phyloP scores from a whole-genome alignment of 2,329 filamentous ascomycete species.

The Colletotrichum liriopes region DNA sequence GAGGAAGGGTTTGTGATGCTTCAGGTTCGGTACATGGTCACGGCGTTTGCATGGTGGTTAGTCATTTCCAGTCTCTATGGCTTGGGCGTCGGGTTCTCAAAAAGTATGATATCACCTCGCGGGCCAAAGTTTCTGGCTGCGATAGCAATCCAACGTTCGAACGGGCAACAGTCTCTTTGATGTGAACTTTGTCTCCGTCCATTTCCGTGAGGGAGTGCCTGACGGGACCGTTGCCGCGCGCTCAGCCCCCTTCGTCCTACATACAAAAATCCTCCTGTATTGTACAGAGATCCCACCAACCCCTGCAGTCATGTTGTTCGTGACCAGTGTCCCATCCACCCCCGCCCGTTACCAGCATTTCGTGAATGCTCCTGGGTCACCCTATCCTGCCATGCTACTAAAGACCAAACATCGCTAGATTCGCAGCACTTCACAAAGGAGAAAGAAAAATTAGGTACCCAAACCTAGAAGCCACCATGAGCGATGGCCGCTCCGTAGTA shows the following conservation, averaged over 20 bases:
- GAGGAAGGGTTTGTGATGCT: slow-evolving; percentile 31
- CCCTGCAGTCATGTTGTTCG: slow-evolving; percentile 34
- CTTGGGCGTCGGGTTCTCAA: slow-evolving; percentile 17
- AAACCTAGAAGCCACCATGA: slow-evolving; percentile 22
- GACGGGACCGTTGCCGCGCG: slow-evolving; percentile 6
- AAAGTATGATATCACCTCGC: slow-evolving; percentile 30
- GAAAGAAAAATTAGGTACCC: slow-evolving; percentile 41
- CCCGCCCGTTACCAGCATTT: slow-evolving; percentile 14
- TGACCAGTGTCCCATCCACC: slow-evolving; percentile 25
- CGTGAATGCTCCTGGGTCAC: slow-evolving; percentile 34
- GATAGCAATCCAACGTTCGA: not conserved
- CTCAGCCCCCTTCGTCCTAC: slow-evolving; percentile 17
- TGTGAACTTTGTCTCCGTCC: slow-evolving; percentile 23
- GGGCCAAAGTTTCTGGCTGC: slow-evolving; percentile 23
- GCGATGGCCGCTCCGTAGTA: not conserved
- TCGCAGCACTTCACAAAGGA: slow-evolving; percentile 35
- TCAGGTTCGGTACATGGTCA: slow-evolving; percentile 36
- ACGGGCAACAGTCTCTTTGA: slow-evolving; percentile 8
- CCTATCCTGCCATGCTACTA: slow-evolving; percentile 38
- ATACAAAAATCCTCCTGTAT: slow-evolving; percentile 28
- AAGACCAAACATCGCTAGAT: slow-evolving; percentile 43
- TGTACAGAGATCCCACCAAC: slow-evolving; percentile 36
- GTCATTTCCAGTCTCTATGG: slow-evolving; percentile 30
- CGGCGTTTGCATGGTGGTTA: slow-evolving; percentile 39
- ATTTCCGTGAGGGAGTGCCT: not conserved